Base-by-base conservation (phyloP, 1,284 basidiomycete genomes). In the Meripilus lineatus region DNA sequence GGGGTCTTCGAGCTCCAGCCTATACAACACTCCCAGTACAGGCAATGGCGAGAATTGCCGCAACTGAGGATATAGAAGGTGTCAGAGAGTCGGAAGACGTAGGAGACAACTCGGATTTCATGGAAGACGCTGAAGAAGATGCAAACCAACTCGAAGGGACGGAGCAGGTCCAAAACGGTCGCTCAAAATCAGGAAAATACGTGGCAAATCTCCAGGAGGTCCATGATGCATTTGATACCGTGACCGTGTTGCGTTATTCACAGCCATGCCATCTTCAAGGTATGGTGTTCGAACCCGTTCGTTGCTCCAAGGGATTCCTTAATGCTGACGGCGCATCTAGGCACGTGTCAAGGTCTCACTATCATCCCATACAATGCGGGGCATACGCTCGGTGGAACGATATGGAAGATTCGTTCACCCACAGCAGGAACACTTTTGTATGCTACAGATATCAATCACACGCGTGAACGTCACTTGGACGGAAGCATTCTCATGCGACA, bases 391-490 rank as follows among this genome's bases (percentile, higher is more conserved):
- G 96, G 96, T 53, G 96, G 95, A 39, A 93, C 94, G 2, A 89
- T 99, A 52, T 99, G 94, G 94, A 98, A 98, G 64, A 88, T 99
- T 48, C 85, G 96, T 30, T 97, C 93, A 1, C 94, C 96, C 2
- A 93, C 93, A 0, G 90, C 92, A 6, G 95, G 94, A 5, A 98
- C 96, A 3, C 85, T 99, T 15, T 72, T 99, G 23, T 96, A 99
- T 61, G 95, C 94, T 10, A 90, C 98, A 15, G 84, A 95, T 55
- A 80, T 98, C 71, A 99, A 99, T 62, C 96, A 99, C 63, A 94
- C 93, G 74, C 81, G 84, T 46, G 96, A 99, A 64, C 81, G 94
- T 26, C 96, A 98, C 69, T 72, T 99, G 22, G 94, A 99, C 53
- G 93, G 93, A 30, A 96, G 95, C 3, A 89, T 96, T 5, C 75